Conservation (phyloP, 2,329 filamentous ascomycete species). For the Pseudogymnoascus sp. region DNA sequence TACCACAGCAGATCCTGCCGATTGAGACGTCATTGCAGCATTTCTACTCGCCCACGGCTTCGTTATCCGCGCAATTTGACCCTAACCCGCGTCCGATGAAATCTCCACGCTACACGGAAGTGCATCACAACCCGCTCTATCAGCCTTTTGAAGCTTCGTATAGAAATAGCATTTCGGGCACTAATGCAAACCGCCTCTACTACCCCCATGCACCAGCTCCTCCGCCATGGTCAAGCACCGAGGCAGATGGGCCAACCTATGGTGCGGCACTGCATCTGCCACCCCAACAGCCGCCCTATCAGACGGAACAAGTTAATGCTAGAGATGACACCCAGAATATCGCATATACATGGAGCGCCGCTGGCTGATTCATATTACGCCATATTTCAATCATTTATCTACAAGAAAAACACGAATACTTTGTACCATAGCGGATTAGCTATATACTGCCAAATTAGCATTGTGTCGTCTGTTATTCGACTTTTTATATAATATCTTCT, state of each 20-base stretch:
- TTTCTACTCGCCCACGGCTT: not conserved
- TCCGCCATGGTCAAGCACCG: not conserved
- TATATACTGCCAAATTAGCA: not conserved
- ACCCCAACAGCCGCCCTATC: not conserved
- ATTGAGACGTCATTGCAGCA: not conserved
- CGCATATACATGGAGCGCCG: not conserved
- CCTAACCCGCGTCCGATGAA: slow-evolving; percentile 28
- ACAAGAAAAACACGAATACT: slow-evolving; percentile 1
- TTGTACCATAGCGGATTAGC: not conserved
- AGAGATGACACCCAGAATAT: not conserved
- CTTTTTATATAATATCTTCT: not conserved
- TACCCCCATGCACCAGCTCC: slow-evolving; percentile 5
- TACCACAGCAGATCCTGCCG: no score
- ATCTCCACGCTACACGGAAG: slow-evolving; percentile 24
- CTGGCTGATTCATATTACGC: not conserved
- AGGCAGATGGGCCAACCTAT: not conserved
- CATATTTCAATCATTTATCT: not conserved
- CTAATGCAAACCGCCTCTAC: not conserved
- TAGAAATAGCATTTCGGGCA: not conserved
- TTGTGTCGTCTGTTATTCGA: not conserved
- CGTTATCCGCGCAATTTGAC: slow-evolving; percentile 14
- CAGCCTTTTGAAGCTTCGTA: not conserved
- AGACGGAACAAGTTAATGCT: not conserved
- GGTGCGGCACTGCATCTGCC: not conserved
- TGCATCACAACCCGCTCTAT: not conserved